Evolutionary conservation across 176 grass and related monocot species (phyloP).

Genomic region (Phyllostachys edulis): DNA sequence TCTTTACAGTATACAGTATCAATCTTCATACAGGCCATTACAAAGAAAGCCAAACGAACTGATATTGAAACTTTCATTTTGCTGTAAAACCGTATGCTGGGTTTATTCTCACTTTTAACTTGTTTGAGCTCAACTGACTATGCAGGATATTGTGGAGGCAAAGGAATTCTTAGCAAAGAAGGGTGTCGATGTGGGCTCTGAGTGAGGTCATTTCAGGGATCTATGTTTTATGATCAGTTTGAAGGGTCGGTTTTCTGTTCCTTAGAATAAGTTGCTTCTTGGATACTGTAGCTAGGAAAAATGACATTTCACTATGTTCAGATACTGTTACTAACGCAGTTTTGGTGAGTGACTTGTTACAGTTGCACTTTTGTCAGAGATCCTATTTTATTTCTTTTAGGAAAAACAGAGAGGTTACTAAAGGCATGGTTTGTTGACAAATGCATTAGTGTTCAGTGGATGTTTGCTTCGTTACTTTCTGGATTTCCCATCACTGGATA

Average conservation of each 20-base stretch:
- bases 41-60: not conserved
- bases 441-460: not conserved
- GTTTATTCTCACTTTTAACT: not conserved
- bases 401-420: not conserved
- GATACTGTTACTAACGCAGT: constrained; percentile 12
- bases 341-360: constrained; percentile 10
- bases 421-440: constrained; percentile 9
- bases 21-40: not conserved
- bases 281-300: not conserved
- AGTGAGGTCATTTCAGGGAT: constrained; percentile 34
- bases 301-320: not conserved
- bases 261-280: not conserved
- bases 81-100: not conserved
- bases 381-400: not conserved
- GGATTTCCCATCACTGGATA: not conserved
- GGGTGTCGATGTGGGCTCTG: constrained; percentile 58
- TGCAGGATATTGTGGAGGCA: constrained; percentile 77
- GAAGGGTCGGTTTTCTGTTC: not conserved
- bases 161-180: constrained; percentile 71
- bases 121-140: not conserved
- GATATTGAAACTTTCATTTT: not conserved
- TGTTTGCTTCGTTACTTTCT: not conserved
- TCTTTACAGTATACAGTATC: not conserved
- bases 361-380: not conserved
- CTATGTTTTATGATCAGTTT: not conserved